These are phyloP conservation scores for Phyllosticta citriasiana DNA, from an alignment of 2,329 filamentous ascomycete species.

Conservation along the genomic window DNA sequence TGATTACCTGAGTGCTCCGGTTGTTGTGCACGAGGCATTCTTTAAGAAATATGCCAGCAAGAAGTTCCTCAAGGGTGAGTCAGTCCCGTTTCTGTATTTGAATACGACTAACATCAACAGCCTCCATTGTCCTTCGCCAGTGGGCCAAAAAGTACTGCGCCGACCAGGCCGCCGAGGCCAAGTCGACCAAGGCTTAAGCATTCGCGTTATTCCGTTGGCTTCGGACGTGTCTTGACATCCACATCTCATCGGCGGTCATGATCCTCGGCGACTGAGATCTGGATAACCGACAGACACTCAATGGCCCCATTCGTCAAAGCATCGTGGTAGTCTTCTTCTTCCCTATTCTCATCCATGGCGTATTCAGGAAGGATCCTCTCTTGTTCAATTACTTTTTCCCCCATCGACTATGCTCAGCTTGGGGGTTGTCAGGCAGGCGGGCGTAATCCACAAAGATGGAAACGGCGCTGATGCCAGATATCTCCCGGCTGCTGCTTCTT, in stretches of 20 bases:
- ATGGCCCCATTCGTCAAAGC: not conserved
- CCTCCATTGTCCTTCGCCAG: slow-evolving; percentile 79
- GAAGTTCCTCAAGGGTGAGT: slow-evolving; percentile 93
- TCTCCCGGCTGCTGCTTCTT: not conserved
- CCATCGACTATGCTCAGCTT: not conserved
- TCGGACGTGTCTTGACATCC: not conserved
- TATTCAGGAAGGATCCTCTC: not conserved
- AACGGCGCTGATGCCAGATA: not conserved
- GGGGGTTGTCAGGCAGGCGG: not conserved
- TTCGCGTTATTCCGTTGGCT: not conserved
- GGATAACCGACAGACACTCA: not conserved
- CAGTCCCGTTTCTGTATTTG: not conserved
- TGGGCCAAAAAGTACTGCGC: slow-evolving; percentile 72
- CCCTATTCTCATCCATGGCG: slow-evolving; percentile 8
- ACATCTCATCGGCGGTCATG: slow-evolving; percentile 4
- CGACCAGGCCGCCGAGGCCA: slow-evolving; percentile 14
- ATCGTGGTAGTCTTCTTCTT: not conserved
- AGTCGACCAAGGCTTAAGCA: not conserved
- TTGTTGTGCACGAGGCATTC: slow-evolving; percentile 81
- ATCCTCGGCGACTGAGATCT: not conserved
- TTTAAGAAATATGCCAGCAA: slow-evolving; percentile 99
- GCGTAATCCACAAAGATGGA: not conserved
- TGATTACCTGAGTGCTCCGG: slow-evolving; percentile 84
- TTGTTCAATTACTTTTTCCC: slow-evolving; percentile 5
- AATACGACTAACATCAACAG: slow-evolving; percentile 37